Evolutionary conservation across 1,284 basidiomycete species (phyloP), one percentile per base, ranked within the genome.

Genomic region (Boletus chippewaensis): DNA sequence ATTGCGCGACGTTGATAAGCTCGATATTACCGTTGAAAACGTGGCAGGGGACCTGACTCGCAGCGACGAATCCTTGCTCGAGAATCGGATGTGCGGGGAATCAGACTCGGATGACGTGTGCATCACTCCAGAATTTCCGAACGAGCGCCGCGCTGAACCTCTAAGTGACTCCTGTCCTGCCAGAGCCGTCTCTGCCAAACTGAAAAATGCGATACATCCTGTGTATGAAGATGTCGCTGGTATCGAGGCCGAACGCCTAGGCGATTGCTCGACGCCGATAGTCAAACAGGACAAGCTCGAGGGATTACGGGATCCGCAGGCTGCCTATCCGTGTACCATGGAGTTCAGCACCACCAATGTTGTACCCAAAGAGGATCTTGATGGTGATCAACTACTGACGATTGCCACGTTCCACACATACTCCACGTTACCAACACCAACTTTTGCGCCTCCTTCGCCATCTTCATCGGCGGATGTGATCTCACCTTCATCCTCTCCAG

Each of bases 391-490:
- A 28, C 16, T 26, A n/a, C 5, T 48, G 47, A 55, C 31, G 44
- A 26, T 52, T 42, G 51, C 59, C 46, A 52, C 62, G 32, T 63
- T 54, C 45, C 51, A 57, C 42, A 58, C 63, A n/a, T 67, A 53
- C 54, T 54, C 64, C 47, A 63, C 66, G 29, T 46, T 69, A 12
- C 54, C 63, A 8, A 55, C 65, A 12, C 66, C 65, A 20, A 49
- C 50, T 20, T 67, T 67, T 31, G 62, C 63, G 18, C 58, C 59
- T 42, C 66, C 63, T 51, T 67, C 65, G 16, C 59, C 66, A 36
- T 66, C 59, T n/a, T 43, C 60, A 16, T 66, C 60, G 32, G 36
- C 47, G 40, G 64, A 68, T n/a, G 41, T 64, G 22, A 54, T 54
- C 31, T 65, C 57, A 13, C 55, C 52, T 18, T 51, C 34, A 40